Conservation (phyloP, 2,329 filamentous ascomycete species). For the Cercospora sp. region DNA sequence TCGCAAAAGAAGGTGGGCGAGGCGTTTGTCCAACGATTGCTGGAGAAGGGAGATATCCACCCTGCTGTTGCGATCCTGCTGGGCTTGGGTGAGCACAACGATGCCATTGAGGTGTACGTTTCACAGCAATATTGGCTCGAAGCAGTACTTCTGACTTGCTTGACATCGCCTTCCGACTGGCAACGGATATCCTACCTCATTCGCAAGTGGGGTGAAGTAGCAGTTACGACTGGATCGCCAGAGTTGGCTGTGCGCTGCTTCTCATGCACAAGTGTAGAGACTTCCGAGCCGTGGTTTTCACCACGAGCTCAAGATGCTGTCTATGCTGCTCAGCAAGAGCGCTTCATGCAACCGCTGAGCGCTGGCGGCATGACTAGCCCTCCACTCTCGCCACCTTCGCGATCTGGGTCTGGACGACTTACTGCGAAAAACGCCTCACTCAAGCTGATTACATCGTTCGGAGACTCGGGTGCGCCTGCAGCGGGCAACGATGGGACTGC, state of each 20-base stretch:
- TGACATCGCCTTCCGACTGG: constrained; percentile 84
- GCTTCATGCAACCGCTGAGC: constrained; percentile 39
- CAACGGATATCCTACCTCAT: constrained; percentile 84
- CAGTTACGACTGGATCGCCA: constrained; percentile 81
- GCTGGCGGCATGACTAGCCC: constrained; percentile 64
- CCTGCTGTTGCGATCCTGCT: constrained; percentile 90
- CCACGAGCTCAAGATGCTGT: constrained; percentile 68
- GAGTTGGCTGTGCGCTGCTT: constrained; percentile 91
- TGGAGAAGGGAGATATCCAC: constrained; percentile 88
- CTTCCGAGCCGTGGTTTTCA: constrained; percentile 83
- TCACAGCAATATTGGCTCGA: constrained; percentile 92
- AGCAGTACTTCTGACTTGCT: constrained; percentile 81
- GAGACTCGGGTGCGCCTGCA: constrained; percentile 61
- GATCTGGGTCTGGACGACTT: constrained; percentile 52
- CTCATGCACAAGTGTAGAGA: constrained; percentile 83
- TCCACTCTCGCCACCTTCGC: constrained; percentile 70
- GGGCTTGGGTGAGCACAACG: constrained; percentile 86
- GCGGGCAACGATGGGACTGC: constrained; percentile 9
- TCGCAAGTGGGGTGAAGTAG: constrained; percentile 92
- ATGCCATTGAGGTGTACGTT: constrained; percentile 94
- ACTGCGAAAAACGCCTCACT: constrained; percentile 79
- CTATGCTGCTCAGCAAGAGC: constrained; percentile 56
- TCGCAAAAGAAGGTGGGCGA: constrained; percentile 89
- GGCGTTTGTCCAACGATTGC: constrained; percentile 83
- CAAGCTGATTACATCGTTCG: constrained; percentile 90